These are phyloP conservation scores for Monoraphidium neglectum DNA, from an alignment of 139 green algal genomes.

Conservation along the genomic window DNA sequence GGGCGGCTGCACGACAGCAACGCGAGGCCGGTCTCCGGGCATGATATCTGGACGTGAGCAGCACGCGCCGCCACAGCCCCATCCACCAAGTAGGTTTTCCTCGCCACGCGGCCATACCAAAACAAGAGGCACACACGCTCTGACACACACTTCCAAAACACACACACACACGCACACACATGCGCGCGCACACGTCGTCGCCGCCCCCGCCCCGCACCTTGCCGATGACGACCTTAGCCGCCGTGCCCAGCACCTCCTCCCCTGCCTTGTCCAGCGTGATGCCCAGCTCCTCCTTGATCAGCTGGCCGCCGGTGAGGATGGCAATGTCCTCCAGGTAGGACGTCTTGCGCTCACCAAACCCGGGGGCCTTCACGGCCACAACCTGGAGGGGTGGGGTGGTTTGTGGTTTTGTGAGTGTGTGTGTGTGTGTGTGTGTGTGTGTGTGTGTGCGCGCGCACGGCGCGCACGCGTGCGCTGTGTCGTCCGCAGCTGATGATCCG, in stretches of 20 bases:
- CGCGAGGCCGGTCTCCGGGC: not conserved
- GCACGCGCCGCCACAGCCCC: too few species aligned
- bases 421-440: too few species aligned
- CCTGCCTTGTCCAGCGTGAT: constrained; percentile 92
- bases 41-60: not conserved
- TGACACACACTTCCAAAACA: too few species aligned
- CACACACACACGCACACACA: not conserved
- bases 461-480: too few species aligned
- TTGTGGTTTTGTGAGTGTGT: too few species aligned
- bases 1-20: too few species aligned
- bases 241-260: constrained; percentile 88
- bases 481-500: too few species aligned
- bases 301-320: constrained; percentile 91
- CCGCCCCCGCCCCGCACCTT: too few species aligned
- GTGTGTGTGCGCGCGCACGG: too few species aligned
- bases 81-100: too few species aligned
- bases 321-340: constrained; percentile 99
- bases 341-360: constrained; percentile 98
- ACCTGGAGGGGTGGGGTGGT: constrained; percentile 36
- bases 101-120: too few species aligned
- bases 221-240: constrained; percentile 84
- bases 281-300: constrained; percentile 99
- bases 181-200: not conserved
- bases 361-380: constrained; percentile 90
- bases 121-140: too few species aligned